phyloP scores from a whole-genome alignment of 768 basidiomycete genomes.

The Tylopilus intermedius region DNA sequence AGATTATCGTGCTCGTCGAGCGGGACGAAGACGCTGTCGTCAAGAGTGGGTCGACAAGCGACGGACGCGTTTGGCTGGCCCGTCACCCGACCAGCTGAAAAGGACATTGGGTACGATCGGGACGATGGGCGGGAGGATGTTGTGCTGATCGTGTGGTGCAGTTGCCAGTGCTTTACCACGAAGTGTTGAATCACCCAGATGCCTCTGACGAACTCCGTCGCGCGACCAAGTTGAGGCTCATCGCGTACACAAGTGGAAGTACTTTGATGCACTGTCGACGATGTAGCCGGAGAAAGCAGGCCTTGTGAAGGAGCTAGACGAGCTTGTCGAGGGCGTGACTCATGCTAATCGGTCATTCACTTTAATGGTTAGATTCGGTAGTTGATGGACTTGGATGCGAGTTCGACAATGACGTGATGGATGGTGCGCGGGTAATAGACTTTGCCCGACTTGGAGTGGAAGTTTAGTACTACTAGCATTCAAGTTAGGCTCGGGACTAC shows the following conservation, averaged over 20 bases:
- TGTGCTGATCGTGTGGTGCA: conserved; percentile 26
- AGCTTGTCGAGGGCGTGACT: conserved; percentile 63
- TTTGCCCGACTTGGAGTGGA: too few species aligned
- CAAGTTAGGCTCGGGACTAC: too few species aligned
- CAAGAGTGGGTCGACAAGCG: conserved; percentile 66
- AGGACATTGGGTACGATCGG: conserved; percentile 55
- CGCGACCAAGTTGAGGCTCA: conserved; percentile 66
- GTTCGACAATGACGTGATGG: too few species aligned
- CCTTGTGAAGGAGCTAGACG: conserved; percentile 60
- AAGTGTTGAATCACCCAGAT: conserved; percentile 75
- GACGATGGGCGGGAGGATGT: too few species aligned
- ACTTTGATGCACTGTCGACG: conserved; percentile 57
- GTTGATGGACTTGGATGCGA: too few species aligned
- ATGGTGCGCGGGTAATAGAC: too few species aligned
- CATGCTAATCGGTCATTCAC: too few species aligned
- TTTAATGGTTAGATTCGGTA: too few species aligned
- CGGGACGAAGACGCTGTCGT: conserved; percentile 52
- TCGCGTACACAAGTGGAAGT: conserved; percentile 54
- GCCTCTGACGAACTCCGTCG: conserved; percentile 77
- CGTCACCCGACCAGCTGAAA: conserved; percentile 51
- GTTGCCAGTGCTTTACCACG: conserved; percentile 70
- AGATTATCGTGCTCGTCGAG: conserved; percentile 64
- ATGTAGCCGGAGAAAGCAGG: conserved; percentile 38
- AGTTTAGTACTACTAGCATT: too few species aligned
- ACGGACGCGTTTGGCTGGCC: conserved; percentile 68